Evolutionary conservation across 2,329 filamentous ascomycete species (phyloP).

Genomic region (Chrysoporthe austroafricana): DNA sequence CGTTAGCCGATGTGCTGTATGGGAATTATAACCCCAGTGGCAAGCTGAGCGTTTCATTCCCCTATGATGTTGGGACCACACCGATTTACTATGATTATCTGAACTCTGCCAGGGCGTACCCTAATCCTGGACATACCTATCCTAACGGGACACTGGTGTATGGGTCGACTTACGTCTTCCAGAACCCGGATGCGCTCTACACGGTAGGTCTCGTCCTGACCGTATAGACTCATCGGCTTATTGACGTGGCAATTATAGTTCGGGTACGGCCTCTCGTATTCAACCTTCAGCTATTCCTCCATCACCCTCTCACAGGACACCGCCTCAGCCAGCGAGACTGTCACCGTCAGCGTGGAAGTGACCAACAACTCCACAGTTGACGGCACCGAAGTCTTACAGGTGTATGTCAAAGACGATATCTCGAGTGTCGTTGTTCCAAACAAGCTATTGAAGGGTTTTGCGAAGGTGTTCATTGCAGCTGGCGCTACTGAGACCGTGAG

Average conservation of each 20-base stretch:
- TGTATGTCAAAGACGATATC: constrained; percentile 68
- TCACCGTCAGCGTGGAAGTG: constrained; percentile 65
- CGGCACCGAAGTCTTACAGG: constrained; percentile 69
- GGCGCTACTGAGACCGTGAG: constrained; percentile 59
- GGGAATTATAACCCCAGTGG: constrained; percentile 69
- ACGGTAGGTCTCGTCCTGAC: constrained; percentile 33
- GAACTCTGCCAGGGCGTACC: constrained; percentile 63
- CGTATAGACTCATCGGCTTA: no score
- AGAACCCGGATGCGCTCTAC: constrained; percentile 63
- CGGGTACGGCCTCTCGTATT: constrained; percentile 69
- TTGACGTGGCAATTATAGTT: constrained; percentile 47
- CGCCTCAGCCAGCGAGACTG: constrained; percentile 52
- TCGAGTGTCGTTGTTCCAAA: constrained; percentile 67
- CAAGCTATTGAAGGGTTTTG: constrained; percentile 67
- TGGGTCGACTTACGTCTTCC: constrained; percentile 67
- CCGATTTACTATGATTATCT: constrained; percentile 75
- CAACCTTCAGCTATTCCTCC: constrained; percentile 63
- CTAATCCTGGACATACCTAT: constrained; percentile 56
- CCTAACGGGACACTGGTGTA: constrained; percentile 66
- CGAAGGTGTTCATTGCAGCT: constrained; percentile 64
- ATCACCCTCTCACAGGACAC: constrained; percentile 54
- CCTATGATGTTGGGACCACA: constrained; percentile 66
- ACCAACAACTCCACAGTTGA: constrained; percentile 61
- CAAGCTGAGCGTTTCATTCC: constrained; percentile 69
- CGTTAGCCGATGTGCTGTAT: constrained; percentile 68